phyloP scores from a whole-genome alignment of 495 filamentous ascomycete species.

The Xylaria acuta region DNA sequence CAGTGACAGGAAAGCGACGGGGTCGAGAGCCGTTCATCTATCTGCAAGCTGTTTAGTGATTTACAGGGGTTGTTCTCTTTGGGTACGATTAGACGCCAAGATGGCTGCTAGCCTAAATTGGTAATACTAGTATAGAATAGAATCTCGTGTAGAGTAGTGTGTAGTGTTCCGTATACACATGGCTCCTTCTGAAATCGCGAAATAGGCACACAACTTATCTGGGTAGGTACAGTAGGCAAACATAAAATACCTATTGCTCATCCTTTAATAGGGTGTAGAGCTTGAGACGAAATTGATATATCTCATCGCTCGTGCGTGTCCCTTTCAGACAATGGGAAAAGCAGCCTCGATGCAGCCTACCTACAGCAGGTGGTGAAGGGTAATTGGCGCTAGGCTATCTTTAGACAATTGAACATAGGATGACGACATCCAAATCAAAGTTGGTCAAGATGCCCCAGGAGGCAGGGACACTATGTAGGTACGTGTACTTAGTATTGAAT shows the following conservation, averaged over 20 bases:
- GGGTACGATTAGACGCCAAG: not conserved
- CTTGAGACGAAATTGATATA: not conserved
- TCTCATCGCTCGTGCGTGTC: not conserved
- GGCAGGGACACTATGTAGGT: not conserved
- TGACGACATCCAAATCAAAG: constrained; percentile 18
- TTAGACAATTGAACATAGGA: not conserved
- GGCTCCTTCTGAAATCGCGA: not conserved
- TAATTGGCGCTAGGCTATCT: constrained; percentile 3
- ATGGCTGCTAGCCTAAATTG: not conserved
- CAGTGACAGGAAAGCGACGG: not conserved
- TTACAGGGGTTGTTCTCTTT: not conserved
- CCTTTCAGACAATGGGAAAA: not conserved
- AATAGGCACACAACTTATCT: not conserved
- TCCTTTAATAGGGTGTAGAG: not conserved
- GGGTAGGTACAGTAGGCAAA: not conserved
- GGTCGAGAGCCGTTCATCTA: not conserved
- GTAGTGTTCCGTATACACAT: not conserved
- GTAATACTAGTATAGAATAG: not conserved
- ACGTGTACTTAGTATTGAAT: too few species aligned
- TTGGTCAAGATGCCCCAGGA: constrained; percentile 4
- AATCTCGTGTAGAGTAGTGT: not conserved
- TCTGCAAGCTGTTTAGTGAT: constrained; percentile 18
- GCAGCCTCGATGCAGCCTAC: not conserved
- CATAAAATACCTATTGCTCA: not conserved
- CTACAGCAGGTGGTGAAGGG: too few species aligned